Base-by-base conservation (phyloP, 768 basidiomycete species). In the Termitomyces sp. region DNA sequence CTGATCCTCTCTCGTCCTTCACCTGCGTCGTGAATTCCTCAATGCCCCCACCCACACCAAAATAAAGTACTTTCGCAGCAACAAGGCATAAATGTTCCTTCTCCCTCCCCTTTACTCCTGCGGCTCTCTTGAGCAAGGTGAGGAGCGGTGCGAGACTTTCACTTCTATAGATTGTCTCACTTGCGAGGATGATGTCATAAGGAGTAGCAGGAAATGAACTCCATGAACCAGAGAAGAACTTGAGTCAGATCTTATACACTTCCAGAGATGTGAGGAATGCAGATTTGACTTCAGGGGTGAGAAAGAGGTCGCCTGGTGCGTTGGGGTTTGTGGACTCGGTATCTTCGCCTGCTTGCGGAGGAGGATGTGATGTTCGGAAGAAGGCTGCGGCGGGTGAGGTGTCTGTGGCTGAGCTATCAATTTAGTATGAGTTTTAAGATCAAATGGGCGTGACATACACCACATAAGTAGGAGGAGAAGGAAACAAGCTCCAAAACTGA, bases 41-140 rank as follows among this genome's bases (percentile, higher is more conserved):
- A 32, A 96, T 76, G 7, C 95, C 92, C 0, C 96, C 96, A 0
- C 95, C 96, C 4, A 98, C 94, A 7, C 96, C 96, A 71, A 98
- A 98, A 71, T 98, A 98, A 20, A 98, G 73, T 14, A 94, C 82
- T 72, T 98, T 98, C 1, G 91, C 92, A 2, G 94, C 95, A 3
- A 97, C 89, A 8, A 97, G 83, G 66, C 89, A 92, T 6, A 79
- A 49, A 64, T 71, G 73, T 45, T 9, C 50, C 32, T 31, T 65
- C 53, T 56, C 60, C 34, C 60, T 60, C 32, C 63, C 46, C 51
- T 57, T 61, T 59, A 77, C 78, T 12, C 82, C 78, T 0, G 69
- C 60, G 29, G 56, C 58, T 14, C 50, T 51, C 55, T 75, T 73
- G 70, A 92, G 68, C 20, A 89, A 70, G 40, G 74, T 66, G 25